Base-by-base conservation (phyloP, 2,329 filamentous ascomycete species). In the Venturia carpophila region DNA sequence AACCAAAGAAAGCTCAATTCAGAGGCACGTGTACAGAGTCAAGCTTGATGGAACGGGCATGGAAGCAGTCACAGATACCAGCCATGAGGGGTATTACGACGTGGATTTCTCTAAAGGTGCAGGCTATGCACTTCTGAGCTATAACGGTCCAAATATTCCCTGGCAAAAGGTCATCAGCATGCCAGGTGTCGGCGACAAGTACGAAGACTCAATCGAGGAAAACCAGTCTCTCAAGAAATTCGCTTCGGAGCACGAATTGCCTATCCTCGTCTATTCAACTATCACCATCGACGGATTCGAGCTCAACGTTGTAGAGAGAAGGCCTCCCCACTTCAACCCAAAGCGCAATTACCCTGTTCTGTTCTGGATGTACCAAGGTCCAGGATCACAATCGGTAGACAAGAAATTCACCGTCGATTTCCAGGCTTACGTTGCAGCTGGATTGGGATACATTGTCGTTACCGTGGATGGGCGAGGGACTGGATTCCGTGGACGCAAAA, bases 381-480 rank as follows among this genome's bases (percentile, higher is more conserved):
- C 94, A 0, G 91, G 89, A n/a, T 97, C 92, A 21, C 95, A 99
- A 74, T 84, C 84, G 9, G 94, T 99, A 1, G 82, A 84, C 70
- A 92, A 93, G 73, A 83, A 77, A 65, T 99, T 97, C 77, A 76
- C 75, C 11, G 86, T 99, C 66, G 90, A 97, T 74, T 99, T 96
- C 74, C 91, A 97, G 73, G 84, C 91, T 7, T 97, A 94, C 73
- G 80, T 97, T 52, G 92, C 94, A 41, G 88, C 91, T 0, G 86
- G 80, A 24, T 83, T 99, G 1, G 93, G 92, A 52, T 99, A 99
- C 76, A 83, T 99, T 63, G 93, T 97, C 45, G 89, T 99, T 61
- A 97, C 93, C 0, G 88, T 99, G 37, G 94, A 99, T 74, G 92
- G 91, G 21, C 87, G 93, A 62, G 94, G 94, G 52, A 99, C 94